These are phyloP conservation scores for Agrocybe praecox DNA, from an alignment of 768 basidiomycete genomes.

Conservation along the genomic window DNA sequence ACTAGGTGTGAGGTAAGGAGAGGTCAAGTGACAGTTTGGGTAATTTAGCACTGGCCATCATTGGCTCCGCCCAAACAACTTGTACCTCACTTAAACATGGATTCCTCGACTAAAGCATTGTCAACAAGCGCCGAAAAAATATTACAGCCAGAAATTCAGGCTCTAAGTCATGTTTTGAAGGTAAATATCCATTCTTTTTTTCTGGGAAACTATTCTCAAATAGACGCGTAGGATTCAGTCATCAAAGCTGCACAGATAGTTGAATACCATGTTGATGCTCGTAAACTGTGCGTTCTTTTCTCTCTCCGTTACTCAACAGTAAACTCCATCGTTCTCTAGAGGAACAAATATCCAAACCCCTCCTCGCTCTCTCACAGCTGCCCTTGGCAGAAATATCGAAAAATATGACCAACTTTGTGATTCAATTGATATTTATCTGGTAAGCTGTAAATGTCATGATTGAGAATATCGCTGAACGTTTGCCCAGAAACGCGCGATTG, in stretches of 20 bases:
- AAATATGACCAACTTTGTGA: slow-evolving; percentile 83
- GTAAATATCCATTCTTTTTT: slow-evolving; percentile 27
- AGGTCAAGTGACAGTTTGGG: no score
- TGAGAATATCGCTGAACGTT: background rate
- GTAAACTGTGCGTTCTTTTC: slow-evolving; percentile 54
- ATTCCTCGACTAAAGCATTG: slow-evolving; percentile 39
- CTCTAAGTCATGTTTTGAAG: slow-evolving; percentile 59
- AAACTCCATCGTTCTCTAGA: slow-evolving; percentile 35
- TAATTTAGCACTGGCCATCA: background rate
- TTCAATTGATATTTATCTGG: slow-evolving; percentile 72
- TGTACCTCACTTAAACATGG: background rate
- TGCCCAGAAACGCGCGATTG: slow-evolving; percentile 68
- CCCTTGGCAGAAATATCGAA: slow-evolving; percentile 74
- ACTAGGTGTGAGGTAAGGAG: background rate
- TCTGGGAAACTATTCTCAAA: slow-evolving; percentile 12
- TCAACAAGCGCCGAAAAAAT: slow-evolving; percentile 41
- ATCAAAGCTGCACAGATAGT: slow-evolving; percentile 75
- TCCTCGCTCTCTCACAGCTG: slow-evolving; percentile 62
- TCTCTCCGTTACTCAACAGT: background rate
- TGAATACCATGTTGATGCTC: slow-evolving; percentile 65
- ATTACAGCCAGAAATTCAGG: slow-evolving; percentile 67
- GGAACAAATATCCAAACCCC: slow-evolving; percentile 60
- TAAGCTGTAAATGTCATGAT: slow-evolving; percentile 22
- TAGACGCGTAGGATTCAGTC: slow-evolving; percentile 52
- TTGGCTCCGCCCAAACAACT: background rate